These are phyloP conservation scores for Fusarium compactum DNA, from an alignment of 2,329 filamentous ascomycete species.

Conservation along the genomic window DNA sequence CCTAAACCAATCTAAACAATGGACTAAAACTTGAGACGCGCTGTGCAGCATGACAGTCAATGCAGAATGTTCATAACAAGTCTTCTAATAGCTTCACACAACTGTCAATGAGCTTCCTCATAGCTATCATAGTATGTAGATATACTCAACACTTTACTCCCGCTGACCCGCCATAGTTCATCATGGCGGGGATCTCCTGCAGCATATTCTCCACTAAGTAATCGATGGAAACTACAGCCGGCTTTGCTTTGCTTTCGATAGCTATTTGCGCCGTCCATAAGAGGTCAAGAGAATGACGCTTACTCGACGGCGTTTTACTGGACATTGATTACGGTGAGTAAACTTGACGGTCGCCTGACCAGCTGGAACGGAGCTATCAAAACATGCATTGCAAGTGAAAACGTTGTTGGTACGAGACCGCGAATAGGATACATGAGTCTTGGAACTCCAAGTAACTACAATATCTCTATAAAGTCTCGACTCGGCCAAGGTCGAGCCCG, in stretches of 20 bases:
- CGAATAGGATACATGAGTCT: neutral
- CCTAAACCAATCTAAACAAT: conserved; percentile 2
- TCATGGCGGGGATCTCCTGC: conserved; percentile 42
- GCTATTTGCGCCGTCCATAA: conserved; percentile 39
- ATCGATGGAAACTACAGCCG: conserved; percentile 24
- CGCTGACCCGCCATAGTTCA: conserved; percentile 29
- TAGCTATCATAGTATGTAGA: neutral
- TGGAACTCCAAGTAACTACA: neutral
- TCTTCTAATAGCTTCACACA: neutral
- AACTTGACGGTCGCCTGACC: conserved; percentile 36
- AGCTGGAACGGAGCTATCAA: conserved; percentile 26
- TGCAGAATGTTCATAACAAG: neutral
- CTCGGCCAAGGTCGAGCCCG: neutral
- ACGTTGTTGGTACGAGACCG: conserved; percentile 4
- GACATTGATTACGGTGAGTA: conserved; percentile 28
- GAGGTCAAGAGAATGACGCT: conserved; percentile 46
- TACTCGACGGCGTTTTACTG: conserved; percentile 48
- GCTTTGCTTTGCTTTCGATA: conserved; percentile 16
- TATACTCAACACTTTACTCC: conserved; percentile 21
- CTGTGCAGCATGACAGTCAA: conserved; percentile 10
- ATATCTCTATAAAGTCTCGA: neutral
- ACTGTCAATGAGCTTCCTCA: neutral
- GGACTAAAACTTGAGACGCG: conserved; percentile 23
- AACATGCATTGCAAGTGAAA: conserved; percentile 30
- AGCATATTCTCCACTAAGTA: conserved; percentile 44